Conservation (phyloP, 75 land plant species). For the Pseudotsuga menziesii region DNA sequence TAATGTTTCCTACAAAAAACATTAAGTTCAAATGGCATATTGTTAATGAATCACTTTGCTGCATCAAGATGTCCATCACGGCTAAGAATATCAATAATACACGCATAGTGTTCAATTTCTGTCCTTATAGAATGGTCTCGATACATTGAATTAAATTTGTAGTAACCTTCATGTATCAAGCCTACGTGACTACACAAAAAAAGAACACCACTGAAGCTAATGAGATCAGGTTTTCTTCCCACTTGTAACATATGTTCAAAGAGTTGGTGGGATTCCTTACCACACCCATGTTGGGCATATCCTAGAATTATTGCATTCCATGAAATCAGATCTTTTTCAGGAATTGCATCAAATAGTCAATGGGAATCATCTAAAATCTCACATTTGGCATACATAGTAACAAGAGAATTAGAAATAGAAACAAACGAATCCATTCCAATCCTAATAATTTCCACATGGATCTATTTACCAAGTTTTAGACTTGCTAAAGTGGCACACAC, state of each 20-base stretch:
- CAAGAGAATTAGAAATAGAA: conserved; percentile 25
- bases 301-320: conserved; percentile 43
- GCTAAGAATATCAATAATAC: conserved; percentile 26
- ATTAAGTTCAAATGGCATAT: conserved; percentile 28
- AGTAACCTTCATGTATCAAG: conserved; percentile 15
- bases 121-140: conserved; percentile 10
- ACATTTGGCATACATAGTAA: conserved; percentile 45
- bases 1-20: conserved; percentile 14
- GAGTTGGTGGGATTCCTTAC: conserved; percentile 14
- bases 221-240: conserved; percentile 25
- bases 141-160: conserved; percentile 18
- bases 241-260: conserved; percentile 24
- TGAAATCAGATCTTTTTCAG: conserved; percentile 20
- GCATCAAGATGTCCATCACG: conserved; percentile 25
- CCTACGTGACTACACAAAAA: conserved; percentile 31
- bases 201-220: conserved; percentile 38
- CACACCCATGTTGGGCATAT: conserved; percentile 29
- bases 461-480: conserved; percentile 17
- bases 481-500: conserved; percentile 25
- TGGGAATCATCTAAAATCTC: conserved; percentile 21
- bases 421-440: conserved; percentile 2
- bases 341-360: conserved; percentile 25
- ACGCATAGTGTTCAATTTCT: conserved; percentile 26
- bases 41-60: conserved; percentile 11
- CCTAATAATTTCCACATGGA: conserved; percentile 18